Evolutionary conservation across 495 filamentous ascomycete genomes (phyloP).

Genomic region (Penicillium desertorum): DNA sequence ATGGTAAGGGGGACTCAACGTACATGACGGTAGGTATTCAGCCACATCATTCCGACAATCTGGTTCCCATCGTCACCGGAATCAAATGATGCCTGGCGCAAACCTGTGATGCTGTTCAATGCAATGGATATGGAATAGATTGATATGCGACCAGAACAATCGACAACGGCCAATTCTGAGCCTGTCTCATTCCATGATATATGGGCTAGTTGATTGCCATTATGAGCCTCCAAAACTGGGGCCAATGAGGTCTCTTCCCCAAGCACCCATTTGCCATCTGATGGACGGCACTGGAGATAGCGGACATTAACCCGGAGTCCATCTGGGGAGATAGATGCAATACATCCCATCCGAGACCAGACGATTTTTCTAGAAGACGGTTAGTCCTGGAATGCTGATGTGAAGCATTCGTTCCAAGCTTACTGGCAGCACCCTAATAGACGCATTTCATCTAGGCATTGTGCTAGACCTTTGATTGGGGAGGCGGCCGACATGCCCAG

Average conservation of each 20-base stretch:
- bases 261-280: slow-evolving; percentile 75
- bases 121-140: slow-evolving; percentile 62
- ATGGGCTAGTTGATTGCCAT: slow-evolving; percentile 62
- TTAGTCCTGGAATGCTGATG: slow-evolving; percentile 5
- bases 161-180: slow-evolving; percentile 73
- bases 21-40: slow-evolving; percentile 61
- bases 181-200: slow-evolving; percentile 75
- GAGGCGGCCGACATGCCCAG: slow-evolving; percentile 55
- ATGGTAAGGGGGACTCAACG: slow-evolving; percentile 16
- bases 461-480: slow-evolving; percentile 63
- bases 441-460: slow-evolving; percentile 78
- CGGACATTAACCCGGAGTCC: slow-evolving; percentile 66
- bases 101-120: slow-evolving; percentile 62
- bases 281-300: slow-evolving; percentile 66
- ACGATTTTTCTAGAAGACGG: slow-evolving; percentile 62
- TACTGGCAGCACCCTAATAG: slow-evolving; percentile 81
- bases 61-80: slow-evolving; percentile 67
- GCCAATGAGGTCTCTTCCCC: slow-evolving; percentile 56
- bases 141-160: slow-evolving; percentile 69
- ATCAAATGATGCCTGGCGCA: slow-evolving; percentile 57
- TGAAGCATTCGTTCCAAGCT: slow-evolving; percentile 31
- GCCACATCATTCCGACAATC: slow-evolving; percentile 83
- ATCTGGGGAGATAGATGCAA: slow-evolving; percentile 77
- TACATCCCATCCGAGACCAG: slow-evolving; percentile 87
- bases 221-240: slow-evolving; percentile 46